Evolutionary conservation across 129 eudicot species (phyloP).

Genomic region (Deinandra increscens): DNA sequence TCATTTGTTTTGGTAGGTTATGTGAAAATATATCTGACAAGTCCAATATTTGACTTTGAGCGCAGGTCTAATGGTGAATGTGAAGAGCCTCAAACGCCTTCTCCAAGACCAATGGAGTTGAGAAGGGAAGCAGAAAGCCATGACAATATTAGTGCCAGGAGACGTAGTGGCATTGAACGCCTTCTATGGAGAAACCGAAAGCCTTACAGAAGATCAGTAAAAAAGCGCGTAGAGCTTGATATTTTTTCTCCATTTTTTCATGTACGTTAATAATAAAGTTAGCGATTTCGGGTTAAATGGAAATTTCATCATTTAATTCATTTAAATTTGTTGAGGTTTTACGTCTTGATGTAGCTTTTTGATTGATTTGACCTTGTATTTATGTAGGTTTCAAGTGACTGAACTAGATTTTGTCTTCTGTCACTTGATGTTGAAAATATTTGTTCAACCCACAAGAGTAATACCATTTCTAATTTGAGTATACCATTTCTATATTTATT

Average conservation of each 20-base stretch:
- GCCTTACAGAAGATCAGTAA: constrained; percentile 82
- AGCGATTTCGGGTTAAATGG: constrained; percentile 16
- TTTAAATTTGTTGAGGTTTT: constrained; percentile 38
- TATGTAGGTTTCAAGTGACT: not conserved
- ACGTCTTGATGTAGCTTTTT: not conserved
- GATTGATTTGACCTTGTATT: not conserved
- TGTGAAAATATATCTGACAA: not conserved
- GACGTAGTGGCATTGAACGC: constrained; percentile 47
- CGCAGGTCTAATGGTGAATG: constrained; percentile 60
- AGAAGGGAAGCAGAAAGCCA: constrained; percentile 42
- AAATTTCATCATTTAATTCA: constrained; percentile 44
- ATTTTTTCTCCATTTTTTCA: constrained; percentile 59
- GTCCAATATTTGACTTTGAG: constrained; percentile 19
- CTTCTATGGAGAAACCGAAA: constrained; percentile 80
- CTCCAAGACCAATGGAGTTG: constrained; percentile 56
- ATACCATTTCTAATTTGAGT: too few species aligned
- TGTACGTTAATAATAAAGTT: constrained; percentile 39
- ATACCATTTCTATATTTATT: too few species aligned
- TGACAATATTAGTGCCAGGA: constrained; percentile 26
- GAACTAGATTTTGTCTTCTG: constrained; percentile 9
- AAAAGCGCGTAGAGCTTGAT: constrained; percentile 58
- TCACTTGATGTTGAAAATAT: constrained; percentile 6
- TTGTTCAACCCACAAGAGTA: constrained; percentile 3
- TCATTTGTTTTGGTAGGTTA: not conserved
- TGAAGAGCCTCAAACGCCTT: constrained; percentile 91